A percentile compares a stretch with the other conserved stretches of the same genome.
These are phyloP conservation scores for Davidsoniella neocaledoniae DNA, from an alignment of 2,329 filamentous ascomycete species.

Conservation along the genomic window DNA sequence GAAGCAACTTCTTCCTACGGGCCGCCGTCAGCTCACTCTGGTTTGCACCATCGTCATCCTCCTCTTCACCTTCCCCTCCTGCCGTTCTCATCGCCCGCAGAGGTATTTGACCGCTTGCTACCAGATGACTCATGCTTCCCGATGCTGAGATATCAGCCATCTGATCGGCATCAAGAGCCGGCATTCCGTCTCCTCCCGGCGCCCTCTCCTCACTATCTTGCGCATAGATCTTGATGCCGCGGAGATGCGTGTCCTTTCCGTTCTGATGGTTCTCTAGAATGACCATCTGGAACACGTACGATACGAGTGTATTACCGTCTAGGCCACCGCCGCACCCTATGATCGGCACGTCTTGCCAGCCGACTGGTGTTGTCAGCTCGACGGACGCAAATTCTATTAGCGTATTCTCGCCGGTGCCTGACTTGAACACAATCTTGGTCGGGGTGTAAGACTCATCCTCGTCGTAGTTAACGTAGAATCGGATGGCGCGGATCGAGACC, in stretches of 20 bases:
- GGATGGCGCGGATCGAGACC: constrained; percentile 59
- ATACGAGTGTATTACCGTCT: constrained; percentile 60
- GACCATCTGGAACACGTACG: constrained; percentile 78
- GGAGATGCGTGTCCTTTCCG: constrained; percentile 94
- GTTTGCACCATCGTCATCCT: not conserved
- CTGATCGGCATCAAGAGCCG: constrained; percentile 3
- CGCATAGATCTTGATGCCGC: constrained; percentile 75
- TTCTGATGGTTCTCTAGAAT: constrained; percentile 97
- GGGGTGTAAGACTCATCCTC: constrained; percentile 94
- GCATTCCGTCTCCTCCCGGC: constrained; percentile 6
- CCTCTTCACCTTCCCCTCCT: not conserved
- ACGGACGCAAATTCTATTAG: constrained; percentile 76
- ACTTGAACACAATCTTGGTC: constrained; percentile 75
- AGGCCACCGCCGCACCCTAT: constrained; percentile 36
- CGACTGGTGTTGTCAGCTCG: constrained; percentile 59
- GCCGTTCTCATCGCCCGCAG: no score
- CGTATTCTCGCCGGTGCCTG: constrained; percentile 82
- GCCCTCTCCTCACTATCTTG: constrained; percentile 28
- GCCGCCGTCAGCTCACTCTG: no score
- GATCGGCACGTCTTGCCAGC: constrained; percentile 76
- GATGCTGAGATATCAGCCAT: constrained; percentile 1
- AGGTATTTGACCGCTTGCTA: no score
- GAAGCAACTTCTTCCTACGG: not conserved
- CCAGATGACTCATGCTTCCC: not conserved
- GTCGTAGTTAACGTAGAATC: constrained; percentile 80